Evolutionary conservation across 768 basidiomycete genomes (phyloP).

Genomic region (Kwoniella botswanensis): DNA sequence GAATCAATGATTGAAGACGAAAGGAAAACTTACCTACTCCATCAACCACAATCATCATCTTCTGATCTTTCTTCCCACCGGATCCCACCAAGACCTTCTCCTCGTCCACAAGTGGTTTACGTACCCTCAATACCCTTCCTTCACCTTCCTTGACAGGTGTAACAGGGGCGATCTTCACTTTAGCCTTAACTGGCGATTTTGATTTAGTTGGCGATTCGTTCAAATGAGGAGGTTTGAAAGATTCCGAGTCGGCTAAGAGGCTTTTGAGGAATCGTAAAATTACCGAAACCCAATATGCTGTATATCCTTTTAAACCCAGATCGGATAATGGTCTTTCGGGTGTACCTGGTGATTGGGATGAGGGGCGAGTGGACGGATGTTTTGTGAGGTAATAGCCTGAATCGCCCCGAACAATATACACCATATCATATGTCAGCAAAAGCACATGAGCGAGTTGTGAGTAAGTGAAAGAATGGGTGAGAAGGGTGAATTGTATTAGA

Average conservation of each 20-base stretch:
- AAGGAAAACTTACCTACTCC: slow-evolving; percentile 26
- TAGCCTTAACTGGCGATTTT: slow-evolving; percentile 12
- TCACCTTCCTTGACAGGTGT: slow-evolving; percentile 4
- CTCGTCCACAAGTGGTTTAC: slow-evolving; percentile 12
- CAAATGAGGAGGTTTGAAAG: slow-evolving; percentile 2
- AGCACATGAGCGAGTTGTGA: not conserved
- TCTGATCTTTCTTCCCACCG: not conserved
- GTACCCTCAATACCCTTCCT: slow-evolving; percentile 14
- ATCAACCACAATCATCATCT: slow-evolving; percentile 12
- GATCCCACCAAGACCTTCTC: not conserved
- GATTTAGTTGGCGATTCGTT: slow-evolving; percentile 4
- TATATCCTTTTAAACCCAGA: slow-evolving; percentile 86
- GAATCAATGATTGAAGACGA: not conserved
- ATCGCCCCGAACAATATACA: not conserved
- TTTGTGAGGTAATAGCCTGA: slow-evolving; percentile 87
- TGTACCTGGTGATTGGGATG: slow-evolving; percentile 78
- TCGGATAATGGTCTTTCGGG: slow-evolving; percentile 95
- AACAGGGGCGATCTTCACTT: not conserved
- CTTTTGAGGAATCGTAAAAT: slow-evolving; percentile 39
- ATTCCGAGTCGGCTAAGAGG: slow-evolving; percentile 33
- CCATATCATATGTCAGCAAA: slow-evolving; percentile 4
- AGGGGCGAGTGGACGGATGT: slow-evolving; percentile 60
- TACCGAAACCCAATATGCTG: slow-evolving; percentile 54
- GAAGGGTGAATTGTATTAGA: too few species aligned
- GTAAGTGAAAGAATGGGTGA: too few species aligned